Evolutionary conservation across 169 alveolate genomes (phyloP).

Genomic region (Plasmodium knowlesi): DNA sequence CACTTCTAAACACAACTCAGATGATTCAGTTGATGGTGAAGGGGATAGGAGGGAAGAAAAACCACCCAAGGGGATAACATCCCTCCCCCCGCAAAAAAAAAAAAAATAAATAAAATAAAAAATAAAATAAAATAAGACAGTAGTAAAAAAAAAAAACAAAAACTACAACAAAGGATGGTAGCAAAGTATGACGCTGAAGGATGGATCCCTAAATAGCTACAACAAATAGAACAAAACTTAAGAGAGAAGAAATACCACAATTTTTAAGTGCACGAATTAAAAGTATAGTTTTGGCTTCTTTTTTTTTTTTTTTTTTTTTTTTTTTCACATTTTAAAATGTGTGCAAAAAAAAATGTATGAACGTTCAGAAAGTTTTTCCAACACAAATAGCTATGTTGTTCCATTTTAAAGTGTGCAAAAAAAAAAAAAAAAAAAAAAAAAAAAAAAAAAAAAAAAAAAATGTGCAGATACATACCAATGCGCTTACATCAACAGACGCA

Average conservation of each 20-base stretch:
- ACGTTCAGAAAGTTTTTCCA: constrained; percentile 41
- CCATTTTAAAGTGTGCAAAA: background rate
- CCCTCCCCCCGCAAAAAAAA: background rate
- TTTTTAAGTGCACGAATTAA: background rate
- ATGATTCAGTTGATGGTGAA: background rate
- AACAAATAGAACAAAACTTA: background rate
- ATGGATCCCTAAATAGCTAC: background rate
- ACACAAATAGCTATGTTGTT: background rate
- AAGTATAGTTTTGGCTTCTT: background rate
- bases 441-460: too few species aligned
- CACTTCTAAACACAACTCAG: background rate
- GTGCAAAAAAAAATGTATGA: constrained; percentile 33
- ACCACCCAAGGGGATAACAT: background rate
- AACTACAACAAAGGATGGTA: background rate
- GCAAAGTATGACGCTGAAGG: background rate
- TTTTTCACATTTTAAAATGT: constrained; percentile 25
- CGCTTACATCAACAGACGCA: background rate
- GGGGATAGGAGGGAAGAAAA: background rate
- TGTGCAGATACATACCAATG: background rate
- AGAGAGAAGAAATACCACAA: background rate
- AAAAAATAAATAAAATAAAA: too few species aligned
- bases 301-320: constrained; percentile 8
- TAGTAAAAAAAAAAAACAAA: background rate
- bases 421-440: constrained; percentile 3
- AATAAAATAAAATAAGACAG: background rate